Evolutionary conservation across 2,329 filamentous ascomycete species (phyloP), one percentile per base, ranked within the genome.

Genomic region (Phialophora macrospora): DNA sequence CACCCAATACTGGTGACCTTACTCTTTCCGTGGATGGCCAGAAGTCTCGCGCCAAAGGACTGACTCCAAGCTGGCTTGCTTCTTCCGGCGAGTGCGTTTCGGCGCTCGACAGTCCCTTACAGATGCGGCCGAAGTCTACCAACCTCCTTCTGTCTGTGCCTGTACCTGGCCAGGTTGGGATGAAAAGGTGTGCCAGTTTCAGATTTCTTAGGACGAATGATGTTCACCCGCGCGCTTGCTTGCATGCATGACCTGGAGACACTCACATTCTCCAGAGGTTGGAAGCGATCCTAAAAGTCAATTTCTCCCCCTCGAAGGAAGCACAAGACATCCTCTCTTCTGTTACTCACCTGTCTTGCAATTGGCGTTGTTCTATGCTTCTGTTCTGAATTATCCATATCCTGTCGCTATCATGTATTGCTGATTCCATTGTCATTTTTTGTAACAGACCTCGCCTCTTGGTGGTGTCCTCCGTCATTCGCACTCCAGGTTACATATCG

Each of bases 111-210:
- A 32, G 11, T 32, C 17, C 26, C 24, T n/a, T 17, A 7, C 28
- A 55, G 24, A 54, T 5, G 51, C 51, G 51, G 14, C 7, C 1
- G 24, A n/a, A 3, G 6, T 9, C 17, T 30, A n/a, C 26, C 51
- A 55, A 3, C 51, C 51, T 55, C 22, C 51, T 17, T 55, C 28
- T 30, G 51, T 28, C 28, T 32, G 12, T 49, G 17, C 46, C n/a
- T 3, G 46, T 20, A 12, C 46, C 46, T 49, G 1, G 20, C 24
- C 12, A 26, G 20, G 3, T 49, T 11, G 24, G 46, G 46, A 24
- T 2, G 46, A 49, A 1, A 8, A n/a, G 32, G 51, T 55, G 51
- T 55, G 51, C 51, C 51, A n/a, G 51, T 55, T 32, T 55, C 51
- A 55, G 20, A 24, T 11, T 22, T 55, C 26, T 26, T 55, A 32